Evolutionary conservation across 2,329 filamentous ascomycete species (phyloP).

Genomic region (Curvularia verruculosa): DNA sequence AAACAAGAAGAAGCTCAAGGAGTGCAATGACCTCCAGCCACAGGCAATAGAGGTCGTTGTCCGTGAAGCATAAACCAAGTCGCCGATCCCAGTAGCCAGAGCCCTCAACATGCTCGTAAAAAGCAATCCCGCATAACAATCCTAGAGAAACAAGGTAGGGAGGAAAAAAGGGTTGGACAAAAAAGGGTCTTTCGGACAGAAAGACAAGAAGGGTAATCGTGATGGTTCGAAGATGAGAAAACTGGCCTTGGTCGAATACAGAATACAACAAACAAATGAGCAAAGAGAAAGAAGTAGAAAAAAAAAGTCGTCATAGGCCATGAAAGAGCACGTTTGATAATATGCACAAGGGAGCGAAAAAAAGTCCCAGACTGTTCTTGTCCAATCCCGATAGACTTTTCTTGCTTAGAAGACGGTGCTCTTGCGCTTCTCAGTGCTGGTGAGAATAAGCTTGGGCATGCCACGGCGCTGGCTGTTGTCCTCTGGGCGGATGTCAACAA

Average conservation of each 20-base stretch:
- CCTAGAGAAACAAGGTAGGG: slow-evolving; percentile 21
- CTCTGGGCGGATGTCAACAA: slow-evolving; percentile 57
- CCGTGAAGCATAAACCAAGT: slow-evolving; percentile 23
- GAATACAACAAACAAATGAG: slow-evolving; percentile 33
- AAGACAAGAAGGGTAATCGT: slow-evolving; percentile 44
- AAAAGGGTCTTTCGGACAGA: slow-evolving; percentile 28
- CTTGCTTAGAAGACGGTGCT: slow-evolving; percentile 65
- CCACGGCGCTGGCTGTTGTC: slow-evolving; percentile 72
- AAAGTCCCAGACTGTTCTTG: slow-evolving; percentile 22
- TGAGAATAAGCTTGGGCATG: slow-evolving; percentile 85
- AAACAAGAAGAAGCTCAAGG: slow-evolving; percentile 32
- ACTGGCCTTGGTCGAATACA: slow-evolving; percentile 31
- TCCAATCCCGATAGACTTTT: slow-evolving; percentile 16
- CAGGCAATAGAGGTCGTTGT: slow-evolving; percentile 45
- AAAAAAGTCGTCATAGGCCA: slow-evolving; percentile 48
- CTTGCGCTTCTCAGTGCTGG: slow-evolving; percentile 89
- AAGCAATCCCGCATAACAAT: slow-evolving; percentile 41
- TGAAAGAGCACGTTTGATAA: slow-evolving; percentile 38
- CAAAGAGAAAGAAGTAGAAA: slow-evolving; percentile 35
- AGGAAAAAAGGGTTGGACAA: slow-evolving; percentile 26
- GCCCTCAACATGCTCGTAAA: slow-evolving; percentile 43
- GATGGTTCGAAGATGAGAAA: slow-evolving; percentile 28
- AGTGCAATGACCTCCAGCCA: slow-evolving; percentile 46
- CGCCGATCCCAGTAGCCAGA: slow-evolving; percentile 29
- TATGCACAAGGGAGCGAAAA: slow-evolving; percentile 48